A percentile compares a stretch with the other conserved stretches of the same genome.
Evolutionary conservation across 1,139 yeast genomes (phyloP).

Genomic region (Yamadazyma dushanensis): DNA sequence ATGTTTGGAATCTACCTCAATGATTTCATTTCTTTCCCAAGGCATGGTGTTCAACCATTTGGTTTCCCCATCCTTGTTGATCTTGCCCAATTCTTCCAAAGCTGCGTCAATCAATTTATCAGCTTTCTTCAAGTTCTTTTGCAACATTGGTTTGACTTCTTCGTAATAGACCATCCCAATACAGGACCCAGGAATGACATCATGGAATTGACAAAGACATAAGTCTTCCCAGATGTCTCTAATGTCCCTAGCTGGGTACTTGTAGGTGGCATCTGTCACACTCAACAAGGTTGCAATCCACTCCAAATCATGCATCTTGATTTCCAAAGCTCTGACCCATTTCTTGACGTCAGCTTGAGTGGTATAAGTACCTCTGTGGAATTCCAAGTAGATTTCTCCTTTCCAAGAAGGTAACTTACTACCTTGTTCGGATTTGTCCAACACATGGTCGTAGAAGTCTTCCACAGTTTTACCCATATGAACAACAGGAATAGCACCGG

Average conservation of each 20-base stretch:
- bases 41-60: constrained; percentile 57
- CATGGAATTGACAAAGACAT: constrained; percentile 91
- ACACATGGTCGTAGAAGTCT: constrained; percentile 71
- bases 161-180: constrained; percentile 91
- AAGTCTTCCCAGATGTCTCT: constrained; percentile 83
- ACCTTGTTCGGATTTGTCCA: constrained; percentile 66
- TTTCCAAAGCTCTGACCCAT: constrained; percentile 76
- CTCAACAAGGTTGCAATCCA: constrained; percentile 78
- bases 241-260: constrained; percentile 69
- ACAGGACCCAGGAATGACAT: constrained; percentile 94
- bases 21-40: constrained; percentile 63
- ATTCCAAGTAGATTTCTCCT: constrained; percentile 92
- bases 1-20: constrained; percentile 27
- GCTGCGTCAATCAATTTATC: constrained; percentile 55
- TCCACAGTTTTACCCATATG: constrained; percentile 76
- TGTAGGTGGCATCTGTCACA: constrained; percentile 48
- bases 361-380: constrained; percentile 96
- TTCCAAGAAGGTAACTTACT: constrained; percentile 76
- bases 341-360: constrained; percentile 86
- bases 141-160: constrained; percentile 84
- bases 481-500: constrained; percentile 79
- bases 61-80: constrained; percentile 13
- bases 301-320: constrained; percentile 82
- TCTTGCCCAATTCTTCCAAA: constrained; percentile 24
- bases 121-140: constrained; percentile 53